Evolutionary conservation across 2,329 filamentous ascomycete species (phyloP).

Genomic region (Sphaerulina musiva): DNA sequence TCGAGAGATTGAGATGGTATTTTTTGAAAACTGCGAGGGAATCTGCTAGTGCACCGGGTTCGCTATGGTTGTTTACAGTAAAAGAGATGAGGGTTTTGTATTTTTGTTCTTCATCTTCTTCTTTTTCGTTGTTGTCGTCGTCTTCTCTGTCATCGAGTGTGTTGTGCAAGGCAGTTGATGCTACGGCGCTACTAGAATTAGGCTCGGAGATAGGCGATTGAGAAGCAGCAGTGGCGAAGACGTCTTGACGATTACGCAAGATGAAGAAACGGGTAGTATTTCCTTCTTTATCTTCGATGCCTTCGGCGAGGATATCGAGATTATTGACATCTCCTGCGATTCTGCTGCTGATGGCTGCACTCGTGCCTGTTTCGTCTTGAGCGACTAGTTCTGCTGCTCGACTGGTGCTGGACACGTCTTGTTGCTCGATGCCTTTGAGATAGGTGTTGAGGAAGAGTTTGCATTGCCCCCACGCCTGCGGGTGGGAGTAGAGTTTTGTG

Average conservation of each 20-base stretch:
- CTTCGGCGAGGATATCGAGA: slow-evolving; percentile 61
- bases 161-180: neutral
- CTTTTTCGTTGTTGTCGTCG: neutral
- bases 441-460: slow-evolving; percentile 63
- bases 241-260: slow-evolving; percentile 44
- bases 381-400: slow-evolving; percentile 72
- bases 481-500: slow-evolving; percentile 79
- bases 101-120: neutral
- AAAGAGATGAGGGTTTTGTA: slow-evolving; percentile 75
- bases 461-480: slow-evolving; percentile 93
- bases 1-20: slow-evolving; percentile 73
- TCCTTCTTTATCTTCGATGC: slow-evolving; percentile 66
- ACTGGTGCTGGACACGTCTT: slow-evolving; percentile 81
- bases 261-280: slow-evolving; percentile 78
- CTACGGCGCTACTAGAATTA: neutral
- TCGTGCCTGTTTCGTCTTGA: slow-evolving; percentile 46
- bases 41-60: slow-evolving; percentile 75
- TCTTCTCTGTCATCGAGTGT: slow-evolving; percentile 9
- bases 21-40: slow-evolving; percentile 71
- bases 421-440: slow-evolving; percentile 66
- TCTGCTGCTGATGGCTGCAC: slow-evolving; percentile 71
- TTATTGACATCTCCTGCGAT: slow-evolving; percentile 64
- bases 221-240: slow-evolving; percentile 66
- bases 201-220: slow-evolving; percentile 59
- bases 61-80: slow-evolving; percentile 59